Conservation (phyloP, 805 yeast species). For the Diddensiella caesifluorescens region DNA sequence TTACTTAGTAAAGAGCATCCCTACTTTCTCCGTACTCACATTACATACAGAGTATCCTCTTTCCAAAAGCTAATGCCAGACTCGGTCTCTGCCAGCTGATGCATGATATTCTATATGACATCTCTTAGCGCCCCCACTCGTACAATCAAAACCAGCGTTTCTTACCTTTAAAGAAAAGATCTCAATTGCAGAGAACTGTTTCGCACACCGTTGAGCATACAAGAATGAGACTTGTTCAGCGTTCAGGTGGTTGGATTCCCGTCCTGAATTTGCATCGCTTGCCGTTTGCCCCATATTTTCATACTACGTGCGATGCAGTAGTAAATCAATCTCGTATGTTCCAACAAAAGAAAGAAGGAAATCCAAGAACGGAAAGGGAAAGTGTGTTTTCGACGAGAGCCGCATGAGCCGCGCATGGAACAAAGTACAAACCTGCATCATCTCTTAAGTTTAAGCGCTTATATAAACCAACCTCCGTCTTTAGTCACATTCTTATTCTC, state of each 20-base stretch:
- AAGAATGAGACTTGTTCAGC: conserved; percentile 25
- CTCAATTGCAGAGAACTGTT: conserved; percentile 34
- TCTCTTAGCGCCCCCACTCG: neutral
- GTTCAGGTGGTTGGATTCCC: conserved; percentile 10
- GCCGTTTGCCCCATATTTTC: conserved; percentile 1
- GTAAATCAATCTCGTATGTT: neutral
- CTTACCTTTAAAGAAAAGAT: conserved; percentile 32
- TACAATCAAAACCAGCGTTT: conserved; percentile 3
- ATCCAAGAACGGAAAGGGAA: no score
- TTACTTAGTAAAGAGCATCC: neutral
- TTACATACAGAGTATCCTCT: conserved; percentile 21
- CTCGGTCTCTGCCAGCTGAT: conserved; percentile 20
- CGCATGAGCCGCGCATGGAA: no score
- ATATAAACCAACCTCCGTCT: no score
- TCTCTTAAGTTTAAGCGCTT: no score
- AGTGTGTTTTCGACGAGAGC: no score
- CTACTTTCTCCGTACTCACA: neutral
- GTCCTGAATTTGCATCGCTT: neutral
- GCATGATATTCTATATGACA: conserved; percentile 10
- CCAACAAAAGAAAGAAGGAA: neutral
- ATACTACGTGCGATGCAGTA: no score
- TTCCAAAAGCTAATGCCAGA: conserved; percentile 25
- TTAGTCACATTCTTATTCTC: no score
- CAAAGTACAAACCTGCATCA: no score
- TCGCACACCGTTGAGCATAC: conserved; percentile 33